Evolutionary conservation across 192 early-diverging fungal genomes (phyloP).

Genomic region (Chytriomyces sp.): DNA sequence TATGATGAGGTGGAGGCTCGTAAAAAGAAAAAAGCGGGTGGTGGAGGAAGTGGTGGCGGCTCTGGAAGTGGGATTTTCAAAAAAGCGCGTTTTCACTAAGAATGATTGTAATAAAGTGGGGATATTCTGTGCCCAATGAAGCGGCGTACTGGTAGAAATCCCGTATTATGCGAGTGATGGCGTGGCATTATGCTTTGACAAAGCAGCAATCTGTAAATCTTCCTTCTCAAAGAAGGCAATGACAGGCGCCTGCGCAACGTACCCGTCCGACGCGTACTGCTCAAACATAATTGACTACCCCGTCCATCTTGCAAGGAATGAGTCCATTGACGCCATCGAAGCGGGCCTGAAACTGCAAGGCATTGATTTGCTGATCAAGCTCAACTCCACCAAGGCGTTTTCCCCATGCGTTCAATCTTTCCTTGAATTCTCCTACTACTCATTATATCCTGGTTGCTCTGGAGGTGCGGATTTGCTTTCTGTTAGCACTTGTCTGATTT

Average conservation of each 20-base stretch:
- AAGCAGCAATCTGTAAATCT: too few species aligned
- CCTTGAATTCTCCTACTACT: not conserved
- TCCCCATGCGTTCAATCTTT: not conserved
- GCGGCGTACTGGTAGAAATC: too few species aligned
- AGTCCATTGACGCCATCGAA: not conserved
- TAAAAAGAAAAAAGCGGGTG: not conserved
- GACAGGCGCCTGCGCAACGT: too few species aligned
- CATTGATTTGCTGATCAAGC: not conserved
- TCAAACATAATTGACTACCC: not conserved
- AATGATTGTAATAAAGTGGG: not conserved
- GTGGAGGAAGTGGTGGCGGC: not conserved
- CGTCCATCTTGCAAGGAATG: not conserved
- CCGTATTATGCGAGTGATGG: too few species aligned
- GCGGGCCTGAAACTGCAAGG: not conserved
- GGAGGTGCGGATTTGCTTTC: too few species aligned
- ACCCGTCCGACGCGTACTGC: not conserved
- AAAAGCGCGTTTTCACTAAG: constrained; percentile 24
- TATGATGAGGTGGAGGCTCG: constrained; percentile 12
- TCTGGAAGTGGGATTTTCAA: constrained; percentile 2
- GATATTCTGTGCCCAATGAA: too few species aligned
- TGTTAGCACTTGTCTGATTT: too few species aligned
- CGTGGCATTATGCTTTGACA: too few species aligned
- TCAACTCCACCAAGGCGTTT: not conserved
- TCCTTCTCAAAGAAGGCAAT: too few species aligned
- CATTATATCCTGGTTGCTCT: too few species aligned